Conservation (phyloP, 805 yeast genomes). For the Suhomyces canberraensis region DNA sequence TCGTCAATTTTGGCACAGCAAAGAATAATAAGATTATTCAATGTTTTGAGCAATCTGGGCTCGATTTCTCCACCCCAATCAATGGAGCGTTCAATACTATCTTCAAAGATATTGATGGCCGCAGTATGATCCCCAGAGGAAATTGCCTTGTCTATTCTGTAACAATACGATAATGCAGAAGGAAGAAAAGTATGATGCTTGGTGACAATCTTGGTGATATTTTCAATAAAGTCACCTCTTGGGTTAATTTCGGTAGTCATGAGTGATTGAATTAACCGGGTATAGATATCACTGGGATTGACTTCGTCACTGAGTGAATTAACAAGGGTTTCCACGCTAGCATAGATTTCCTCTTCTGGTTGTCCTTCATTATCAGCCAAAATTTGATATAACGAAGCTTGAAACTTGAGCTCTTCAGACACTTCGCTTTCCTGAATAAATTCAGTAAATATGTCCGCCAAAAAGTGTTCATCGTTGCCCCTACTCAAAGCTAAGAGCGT, state of each 20-base stretch:
- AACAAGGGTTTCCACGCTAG: background rate
- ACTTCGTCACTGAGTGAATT: conserved; percentile 1
- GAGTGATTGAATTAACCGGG: conserved; percentile 16
- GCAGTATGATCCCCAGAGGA: conserved; percentile 11
- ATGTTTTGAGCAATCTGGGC: conserved; percentile 39
- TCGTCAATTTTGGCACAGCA: conserved; percentile 27
- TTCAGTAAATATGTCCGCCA: conserved; percentile 11
- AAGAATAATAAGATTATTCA: conserved; percentile 44
- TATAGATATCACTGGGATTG: conserved; percentile 13
- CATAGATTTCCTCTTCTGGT: background rate
- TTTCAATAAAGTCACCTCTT: conserved; percentile 17
- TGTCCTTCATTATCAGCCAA: background rate
- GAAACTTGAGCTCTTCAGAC: conserved; percentile 17
- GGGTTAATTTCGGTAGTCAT: conserved; percentile 15
- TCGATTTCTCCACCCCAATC: conserved; percentile 25
- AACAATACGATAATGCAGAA: conserved; percentile 23
- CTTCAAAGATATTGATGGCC: conserved; percentile 30
- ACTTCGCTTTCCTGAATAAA: conserved; percentile 19
- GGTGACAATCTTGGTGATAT: conserved; percentile 14
- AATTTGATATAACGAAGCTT: conserved; percentile 13
- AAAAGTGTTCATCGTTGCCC: conserved; percentile 4
- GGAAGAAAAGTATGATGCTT: conserved; percentile 10
- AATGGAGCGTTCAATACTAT: conserved; percentile 21
- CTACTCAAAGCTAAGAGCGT: conserved; percentile 13
- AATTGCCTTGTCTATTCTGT: conserved; percentile 28